Evolutionary conservation across 2,329 filamentous ascomycete species (phyloP), one percentile per base, ranked within the genome.

Genomic region (Nectriaceae sp.): DNA sequence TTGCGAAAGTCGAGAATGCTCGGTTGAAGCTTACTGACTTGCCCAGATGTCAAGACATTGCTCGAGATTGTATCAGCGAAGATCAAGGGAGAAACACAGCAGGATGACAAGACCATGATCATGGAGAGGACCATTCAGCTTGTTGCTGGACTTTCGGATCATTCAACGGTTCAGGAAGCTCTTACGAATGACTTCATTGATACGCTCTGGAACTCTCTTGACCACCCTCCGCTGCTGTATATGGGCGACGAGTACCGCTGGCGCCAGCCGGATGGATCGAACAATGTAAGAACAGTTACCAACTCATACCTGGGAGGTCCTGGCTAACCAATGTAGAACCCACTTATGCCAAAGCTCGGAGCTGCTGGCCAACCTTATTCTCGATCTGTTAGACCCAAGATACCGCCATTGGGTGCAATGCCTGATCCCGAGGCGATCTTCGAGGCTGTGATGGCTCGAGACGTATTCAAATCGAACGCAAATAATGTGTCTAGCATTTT

Each of bases 91-190:
- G 77, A 78, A 48, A 74, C 81, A 40, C 74, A 85, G 11, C 69
- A 82, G 4, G 85, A 93, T 59, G 89, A 93, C 71, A 88, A 87
- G 70, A 88, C 84, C 2, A 88, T 89, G 76, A 73, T 90, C 38
- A 89, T 90, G 83, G 88, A 90, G 66, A 76, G 82, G 6, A 77
- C 87, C 4, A 89, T 90, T 51, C 80, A 85, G 72, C 74, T 90
- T 15, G 85, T 89, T 4, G 77, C 84, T 11, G 79, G 78, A 24
- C 73, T 90, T 26, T 85, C 85, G 1, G 70, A 77, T 42, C 73
- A 78, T 46, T 90, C 87, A 2, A 80, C 79, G 57, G 75, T 79
- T 21, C 77, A 87, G 10, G 73, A 78, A 36, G 71, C 83, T 43
- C 72, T 91, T 40, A 90, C 87, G 8, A 84, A 87, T 59, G 67